A percentile compares a stretch with the other conserved stretches of the same genome.
phyloP scores from a whole-genome alignment of 331 rosid species.

The Pyrus hybrid region DNA sequence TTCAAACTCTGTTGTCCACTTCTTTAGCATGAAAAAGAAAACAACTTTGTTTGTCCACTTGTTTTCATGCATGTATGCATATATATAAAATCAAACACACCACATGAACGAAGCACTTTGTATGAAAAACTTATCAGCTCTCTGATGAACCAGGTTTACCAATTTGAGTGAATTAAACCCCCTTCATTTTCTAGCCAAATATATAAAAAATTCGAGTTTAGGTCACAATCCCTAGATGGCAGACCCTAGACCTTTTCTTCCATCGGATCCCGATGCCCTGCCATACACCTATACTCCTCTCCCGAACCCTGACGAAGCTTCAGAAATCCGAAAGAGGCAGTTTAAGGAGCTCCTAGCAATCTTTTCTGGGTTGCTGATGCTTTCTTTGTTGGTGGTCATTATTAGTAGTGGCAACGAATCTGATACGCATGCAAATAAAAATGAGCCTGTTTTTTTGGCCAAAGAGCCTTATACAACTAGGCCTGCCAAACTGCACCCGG shows the following conservation, averaged over 20 bases:
- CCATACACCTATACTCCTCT: conserved; percentile 35
- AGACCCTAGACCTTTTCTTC: conserved; percentile 12
- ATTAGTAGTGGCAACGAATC: conserved; percentile 3
- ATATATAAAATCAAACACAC: background rate
- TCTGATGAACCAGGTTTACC: no score
- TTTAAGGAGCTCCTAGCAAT: conserved; percentile 15
- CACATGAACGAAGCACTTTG: background rate
- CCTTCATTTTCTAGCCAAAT: background rate
- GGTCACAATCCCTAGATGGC: conserved; percentile 10
- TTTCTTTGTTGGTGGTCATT: conserved; percentile 31
- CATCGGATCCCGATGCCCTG: conserved; percentile 5
- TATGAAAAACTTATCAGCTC: background rate
- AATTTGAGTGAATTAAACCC: background rate
- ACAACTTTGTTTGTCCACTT: background rate
- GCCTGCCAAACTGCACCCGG: conserved; percentile 1
- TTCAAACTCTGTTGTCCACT: conserved; percentile 11
- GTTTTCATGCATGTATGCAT: background rate
- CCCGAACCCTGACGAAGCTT: background rate
- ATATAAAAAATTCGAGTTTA: background rate
- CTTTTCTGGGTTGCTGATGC: conserved; percentile 28
- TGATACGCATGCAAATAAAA: background rate
- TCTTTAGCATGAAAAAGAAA: background rate
- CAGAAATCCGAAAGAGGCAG: conserved; percentile 6
- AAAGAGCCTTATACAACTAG: background rate
- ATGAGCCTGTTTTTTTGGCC: background rate